Base-by-base conservation (phyloP, 108 stramenopile species). In the Nitzschia sp. region DNA sequence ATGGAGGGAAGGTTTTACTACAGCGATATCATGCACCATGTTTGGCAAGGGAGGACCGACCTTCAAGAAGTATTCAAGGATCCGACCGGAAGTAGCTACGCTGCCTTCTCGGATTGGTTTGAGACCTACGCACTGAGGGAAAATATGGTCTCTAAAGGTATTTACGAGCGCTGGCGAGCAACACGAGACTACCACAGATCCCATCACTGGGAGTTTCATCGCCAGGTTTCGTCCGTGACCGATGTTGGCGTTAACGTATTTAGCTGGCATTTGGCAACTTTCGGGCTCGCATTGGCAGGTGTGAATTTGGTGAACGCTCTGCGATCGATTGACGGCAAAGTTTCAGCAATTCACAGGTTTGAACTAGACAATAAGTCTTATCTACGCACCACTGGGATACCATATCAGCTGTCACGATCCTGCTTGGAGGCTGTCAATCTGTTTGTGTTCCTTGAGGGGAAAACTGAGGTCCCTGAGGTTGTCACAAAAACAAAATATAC, bases 101-200 rank as follows among this genome's bases (percentile, higher is more conserved):
- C 19, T 17, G 53, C 13, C 19, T 54, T 54, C 53, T n/a, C 11
- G 24, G 53, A 54, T 19, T 54, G 53, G 53, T 54, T 54, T 54
- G 18, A n/a, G 11, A 54, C 11, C 8, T 8, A 54, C 19, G n/a
- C 53, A 17, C 18, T 54, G 6, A 6, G 6, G 21, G 53, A 54
- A 54, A 8, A 8, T 9, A 54, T 54, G 53, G 53, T 54, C n/a
- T n/a, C 21, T n/a, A n/a, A 17, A n/a, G 53, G 19, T 8, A 19
- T 54, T 8, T 54, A n/a, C 19, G 21, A 54, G 24, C 11, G 53
- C 6, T 54, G 53, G 53, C 13, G 53, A n/a, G 11, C 53, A 6
- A 19, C 19, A n/a, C 19, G 53, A 19, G 6, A n/a, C 8, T 8
- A 23, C 19, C n/a, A 8, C 53, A n/a, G 53, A 9, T 6, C 21